A percentile compares a stretch with the other conserved stretches of the same genome.
These are phyloP conservation scores for Eimeria maxima DNA, from an alignment of 169 alveolate species.

Conservation along the genomic window DNA sequence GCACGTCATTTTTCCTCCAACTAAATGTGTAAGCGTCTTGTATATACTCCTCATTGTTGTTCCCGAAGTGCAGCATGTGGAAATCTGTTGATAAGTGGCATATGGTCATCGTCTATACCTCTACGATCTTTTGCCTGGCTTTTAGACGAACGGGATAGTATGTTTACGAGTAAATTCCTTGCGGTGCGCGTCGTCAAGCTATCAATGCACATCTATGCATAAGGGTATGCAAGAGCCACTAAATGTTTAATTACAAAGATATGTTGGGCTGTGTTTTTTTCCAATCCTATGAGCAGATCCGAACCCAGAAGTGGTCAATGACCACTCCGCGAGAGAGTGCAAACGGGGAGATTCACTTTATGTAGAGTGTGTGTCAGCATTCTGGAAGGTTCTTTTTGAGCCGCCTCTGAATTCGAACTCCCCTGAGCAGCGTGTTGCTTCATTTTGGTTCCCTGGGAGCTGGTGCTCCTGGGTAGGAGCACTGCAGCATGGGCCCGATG, in stretches of 20 bases:
- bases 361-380: neutral
- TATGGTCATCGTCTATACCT: neutral
- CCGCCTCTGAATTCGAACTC: neutral
- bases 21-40: neutral
- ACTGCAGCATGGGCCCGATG: neutral
- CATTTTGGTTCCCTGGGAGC: slow-evolving; percentile 9
- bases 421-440: neutral
- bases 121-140: neutral
- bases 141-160: neutral
- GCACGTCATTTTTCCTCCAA: neutral
- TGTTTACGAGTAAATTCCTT: neutral
- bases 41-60: neutral
- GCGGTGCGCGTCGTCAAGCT: too few relatives aligned
- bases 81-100: neutral
- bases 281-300: neutral
- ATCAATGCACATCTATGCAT: neutral
- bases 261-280: neutral
- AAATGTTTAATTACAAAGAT: too few relatives aligned
- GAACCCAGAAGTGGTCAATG: neutral
- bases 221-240: neutral
- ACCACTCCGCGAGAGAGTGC: neutral
- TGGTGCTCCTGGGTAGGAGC: neutral
- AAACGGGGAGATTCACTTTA: neutral
- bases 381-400: neutral
- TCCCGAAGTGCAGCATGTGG: neutral